A percentile compares a stretch with the other conserved stretches of the same genome.
Evolutionary conservation across 805 yeast genomes (phyloP).

Genomic region (Saccharomycopsis fermentans): DNA sequence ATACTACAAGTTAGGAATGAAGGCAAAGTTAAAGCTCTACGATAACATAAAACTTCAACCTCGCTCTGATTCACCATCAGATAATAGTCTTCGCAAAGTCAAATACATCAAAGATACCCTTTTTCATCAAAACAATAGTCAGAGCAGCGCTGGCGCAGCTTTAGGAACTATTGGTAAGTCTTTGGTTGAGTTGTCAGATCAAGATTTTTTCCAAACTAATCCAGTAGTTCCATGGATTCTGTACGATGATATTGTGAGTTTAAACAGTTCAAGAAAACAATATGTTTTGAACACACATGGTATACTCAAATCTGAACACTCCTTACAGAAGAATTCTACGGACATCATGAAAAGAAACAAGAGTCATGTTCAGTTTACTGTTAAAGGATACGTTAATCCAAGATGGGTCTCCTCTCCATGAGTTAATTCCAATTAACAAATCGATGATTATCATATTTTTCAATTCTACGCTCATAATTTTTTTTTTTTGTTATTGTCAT

Average conservation of each 20-base stretch:
- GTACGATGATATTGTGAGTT: constrained; percentile 6
- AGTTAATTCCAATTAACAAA: constrained; percentile 2
- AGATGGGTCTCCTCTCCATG: constrained; percentile 30
- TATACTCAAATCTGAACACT: background rate
- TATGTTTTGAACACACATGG: constrained; percentile 9
- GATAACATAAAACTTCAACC: constrained; percentile 16
- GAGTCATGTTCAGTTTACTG: constrained; percentile 34
- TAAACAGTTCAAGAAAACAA: background rate
- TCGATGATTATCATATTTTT: constrained; percentile 6
- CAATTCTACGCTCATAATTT: background rate
- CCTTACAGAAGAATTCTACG: background rate
- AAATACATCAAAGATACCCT: constrained; percentile 4
- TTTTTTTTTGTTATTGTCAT: background rate
- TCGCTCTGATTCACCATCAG: constrained; percentile 11
- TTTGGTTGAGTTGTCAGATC: background rate
- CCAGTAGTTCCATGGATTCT: constrained; percentile 14
- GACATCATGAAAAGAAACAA: constrained; percentile 10
- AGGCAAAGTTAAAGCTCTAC: constrained; percentile 15
- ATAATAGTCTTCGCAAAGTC: constrained; percentile 4
- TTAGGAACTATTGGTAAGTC: background rate
- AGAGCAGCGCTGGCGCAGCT: background rate
- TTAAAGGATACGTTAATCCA: constrained; percentile 40
- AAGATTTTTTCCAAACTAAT: background rate
- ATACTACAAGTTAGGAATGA: constrained; percentile 9
- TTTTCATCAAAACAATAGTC: background rate